Conservation (phyloP, 352 stramenopile species). For the Phytophthora sansomeana region DNA sequence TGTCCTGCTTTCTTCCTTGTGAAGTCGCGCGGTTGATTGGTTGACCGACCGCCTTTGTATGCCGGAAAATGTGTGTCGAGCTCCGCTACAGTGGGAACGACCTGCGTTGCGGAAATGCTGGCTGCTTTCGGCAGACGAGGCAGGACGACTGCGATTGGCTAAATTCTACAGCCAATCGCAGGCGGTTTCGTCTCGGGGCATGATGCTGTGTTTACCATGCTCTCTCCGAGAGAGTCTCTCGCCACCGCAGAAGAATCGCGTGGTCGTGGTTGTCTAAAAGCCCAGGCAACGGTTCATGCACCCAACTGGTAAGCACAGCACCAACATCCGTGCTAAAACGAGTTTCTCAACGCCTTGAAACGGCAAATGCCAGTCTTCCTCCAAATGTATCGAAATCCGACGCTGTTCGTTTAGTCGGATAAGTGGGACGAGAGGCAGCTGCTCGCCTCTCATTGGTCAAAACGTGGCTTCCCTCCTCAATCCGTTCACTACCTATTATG, state of each 20-base stretch:
- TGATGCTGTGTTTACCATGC: slow-evolving; percentile 13
- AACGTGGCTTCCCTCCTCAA: background rate
- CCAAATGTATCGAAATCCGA: slow-evolving; percentile 3
- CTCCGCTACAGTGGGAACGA: slow-evolving; percentile 5
- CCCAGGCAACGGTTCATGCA: background rate
- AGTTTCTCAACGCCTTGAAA: too few relatives aligned
- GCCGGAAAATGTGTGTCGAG: slow-evolving; percentile 21
- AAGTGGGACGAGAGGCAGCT: background rate
- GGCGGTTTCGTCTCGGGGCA: slow-evolving; percentile 3
- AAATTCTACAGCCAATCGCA: slow-evolving; percentile 27
- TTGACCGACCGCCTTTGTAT: slow-evolving; percentile 44
- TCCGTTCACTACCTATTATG: background rate
- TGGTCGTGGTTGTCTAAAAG: background rate
- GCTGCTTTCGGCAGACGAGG: slow-evolving; percentile 16
- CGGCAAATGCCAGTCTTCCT: background rate
- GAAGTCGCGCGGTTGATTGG: slow-evolving; percentile 43
- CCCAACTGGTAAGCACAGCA: background rate
- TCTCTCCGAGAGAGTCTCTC: too few relatives aligned
- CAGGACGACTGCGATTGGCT: slow-evolving; percentile 11
- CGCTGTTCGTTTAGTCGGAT: slow-evolving; percentile 4
- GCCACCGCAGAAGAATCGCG: background rate
- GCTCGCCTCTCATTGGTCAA: background rate
- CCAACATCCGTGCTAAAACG: too few relatives aligned
- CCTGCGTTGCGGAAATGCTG: slow-evolving; percentile 28
- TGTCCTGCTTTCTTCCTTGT: slow-evolving; percentile 38